Base-by-base conservation (phyloP, 2,329 filamentous ascomycete species). In the Fusarium devonianum region DNA sequence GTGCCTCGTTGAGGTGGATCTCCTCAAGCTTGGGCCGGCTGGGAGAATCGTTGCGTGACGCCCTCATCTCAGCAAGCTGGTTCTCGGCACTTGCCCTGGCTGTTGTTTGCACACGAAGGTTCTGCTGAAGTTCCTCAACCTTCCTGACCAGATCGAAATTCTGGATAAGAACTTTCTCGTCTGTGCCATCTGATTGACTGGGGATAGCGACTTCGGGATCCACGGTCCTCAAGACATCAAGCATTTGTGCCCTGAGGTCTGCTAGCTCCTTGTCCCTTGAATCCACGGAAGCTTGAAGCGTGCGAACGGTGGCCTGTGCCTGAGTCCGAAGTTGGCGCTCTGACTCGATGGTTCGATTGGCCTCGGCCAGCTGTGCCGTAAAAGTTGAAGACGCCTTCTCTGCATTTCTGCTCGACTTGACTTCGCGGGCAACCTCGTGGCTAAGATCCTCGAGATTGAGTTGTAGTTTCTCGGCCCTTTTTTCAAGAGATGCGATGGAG, bases 391-490 rank as follows among this genome's bases (percentile, higher is more conserved):
- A 87, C 16, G 86, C 83, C 70, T 96, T 96, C 72, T 97, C 93
- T 4, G 92, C 93, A 68, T 89, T 94, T 51, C 93, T 86, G 66
- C 87, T 94, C 14, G 86, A 85, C 75, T 97, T 95, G 67, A 92
- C 90, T 72, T 97, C 93, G 21, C 92, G 83, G 38, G 89, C 89
- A 43, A 97, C 82, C 71, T 97, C 92, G 63, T 97, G 93, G 62
- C 91, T 96, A 25, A 97, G 78, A 69, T 99, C 93, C 69, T 99
- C 93, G 7, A 97, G 74, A 64, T 83, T 92, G 30, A 97, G 81
- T 40, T 92, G 84, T 19, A 97, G 79, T 72, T 97, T 97, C 73
- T 97, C 93, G 41, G 94, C 89, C 70, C 94, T 91, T 77, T 97
- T 97, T 70, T 97, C 92, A 7, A 97, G 75, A 1, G 90, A 89